Base-by-base conservation (phyloP, 257 asterid genomes). In the Oldenlandia corymbosa region DNA sequence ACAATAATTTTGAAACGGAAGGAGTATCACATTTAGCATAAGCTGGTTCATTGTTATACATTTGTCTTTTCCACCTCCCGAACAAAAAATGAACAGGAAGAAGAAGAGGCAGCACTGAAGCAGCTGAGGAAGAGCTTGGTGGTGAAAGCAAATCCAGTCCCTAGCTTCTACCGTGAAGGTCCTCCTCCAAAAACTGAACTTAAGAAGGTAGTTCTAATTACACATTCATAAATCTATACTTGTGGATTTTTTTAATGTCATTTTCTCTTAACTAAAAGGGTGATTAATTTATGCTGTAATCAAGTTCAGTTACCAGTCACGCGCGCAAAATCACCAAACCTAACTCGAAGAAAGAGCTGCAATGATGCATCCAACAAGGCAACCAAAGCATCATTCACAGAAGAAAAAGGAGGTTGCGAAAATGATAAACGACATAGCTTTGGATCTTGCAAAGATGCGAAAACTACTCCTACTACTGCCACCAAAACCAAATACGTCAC, bases 251-350 rank as follows among this genome's bases (percentile, higher is more conserved):
- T n/a, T n/a, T n/a, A n/a, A n/a, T n/a, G n/a, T n/a, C n/a, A n/a
- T n/a, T n/a, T n/a, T n/a, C n/a, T n/a, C n/a, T n/a, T n/a, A 58
- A n/a, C 5, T 2, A 18, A 6, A 26, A 34, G 39, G 18, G 45
- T 65, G 14, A 26, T 53, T 65, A 54, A 69, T 34, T 63, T 71
- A 56, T 20, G 60, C 45, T 65, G 53, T 43, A 55, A 58, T 66
- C 31, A 55, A 66, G 52, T 78, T 69, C 87, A 91, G 98, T 71
- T 88, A 64, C 98, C 98, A 9, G 88, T 88, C 47, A 91, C 98
- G 58, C 98, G 98, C 39, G 92, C 98, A 58, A 91, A 91, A 74
- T 91, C 98, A 65, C 98, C 96, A 48, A 88, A 86, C 60, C 79
- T 88, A 32, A 75, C 79, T 24, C 78, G 95, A 70, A 86, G 98